phyloP scores from a whole-genome alignment of 345 rosid species.

The Heritiera littoralis region DNA sequence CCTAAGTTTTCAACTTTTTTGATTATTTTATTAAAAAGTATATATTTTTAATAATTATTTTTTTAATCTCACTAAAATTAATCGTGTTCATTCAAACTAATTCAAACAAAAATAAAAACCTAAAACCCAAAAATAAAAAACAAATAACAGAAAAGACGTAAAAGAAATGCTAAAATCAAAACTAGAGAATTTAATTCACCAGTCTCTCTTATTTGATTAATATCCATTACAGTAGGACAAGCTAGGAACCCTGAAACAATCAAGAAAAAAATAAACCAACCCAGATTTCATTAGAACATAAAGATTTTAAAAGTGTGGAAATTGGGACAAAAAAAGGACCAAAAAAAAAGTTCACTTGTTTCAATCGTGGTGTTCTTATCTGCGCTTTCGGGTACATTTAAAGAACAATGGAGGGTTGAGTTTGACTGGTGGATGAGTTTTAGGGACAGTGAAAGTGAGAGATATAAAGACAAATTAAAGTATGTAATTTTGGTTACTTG shows the following conservation, averaged over 20 bases:
- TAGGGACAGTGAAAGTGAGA: neutral
- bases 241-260: constrained; percentile 55
- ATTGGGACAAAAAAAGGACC: neutral
- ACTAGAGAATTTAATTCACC: constrained; percentile 33
- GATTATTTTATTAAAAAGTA: no score
- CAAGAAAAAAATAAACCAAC: neutral
- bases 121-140: constrained; percentile 29
- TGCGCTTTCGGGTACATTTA: neutral
- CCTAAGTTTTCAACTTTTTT: no score
- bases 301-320: neutral
- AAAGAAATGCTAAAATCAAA: neutral
- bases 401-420: constrained; percentile 5
- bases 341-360: neutral
- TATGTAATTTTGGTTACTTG: no score
- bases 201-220: constrained; percentile 81
- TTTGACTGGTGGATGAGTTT: constrained; percentile 2
- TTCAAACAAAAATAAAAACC: constrained; percentile 82
- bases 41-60: no score
- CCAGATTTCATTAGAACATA: constrained; percentile 2
- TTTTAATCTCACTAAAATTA: no score
- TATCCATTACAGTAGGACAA: constrained; percentile 81
- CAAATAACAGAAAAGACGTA: neutral
- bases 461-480: no score
- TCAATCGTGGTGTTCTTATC: constrained; percentile 7
- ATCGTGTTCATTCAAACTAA: no score